Conservation (phyloP, 257 asterid genomes). For the Oldenlandia corymbosa region DNA sequence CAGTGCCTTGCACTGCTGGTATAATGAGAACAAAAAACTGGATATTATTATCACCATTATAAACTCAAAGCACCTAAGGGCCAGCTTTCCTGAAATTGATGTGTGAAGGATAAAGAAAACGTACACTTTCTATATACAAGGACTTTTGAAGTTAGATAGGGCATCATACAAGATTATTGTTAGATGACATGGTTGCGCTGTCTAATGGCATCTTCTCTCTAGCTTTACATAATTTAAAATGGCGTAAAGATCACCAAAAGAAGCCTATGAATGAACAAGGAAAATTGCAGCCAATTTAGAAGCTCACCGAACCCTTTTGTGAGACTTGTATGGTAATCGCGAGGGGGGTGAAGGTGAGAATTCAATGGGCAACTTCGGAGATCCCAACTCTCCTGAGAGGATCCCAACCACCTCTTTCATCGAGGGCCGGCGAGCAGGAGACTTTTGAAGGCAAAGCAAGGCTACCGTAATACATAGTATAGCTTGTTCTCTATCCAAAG, state of each 20-base stretch:
- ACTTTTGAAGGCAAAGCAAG: slow-evolving; percentile 80
- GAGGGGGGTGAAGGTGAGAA: slow-evolving; percentile 76
- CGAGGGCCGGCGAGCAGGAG: slow-evolving; percentile 73
- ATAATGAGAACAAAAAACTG: too few relatives aligned
- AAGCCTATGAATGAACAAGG: slow-evolving; percentile 5
- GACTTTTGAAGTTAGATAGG: neutral
- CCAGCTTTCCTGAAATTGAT: neutral
- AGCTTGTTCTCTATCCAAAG: slow-evolving; percentile 61
- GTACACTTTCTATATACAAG: neutral
- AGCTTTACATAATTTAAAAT: slow-evolving; percentile 1
- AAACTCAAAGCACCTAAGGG: neutral
- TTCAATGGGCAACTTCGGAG: slow-evolving; percentile 80
- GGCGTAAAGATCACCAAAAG: slow-evolving; percentile 6
- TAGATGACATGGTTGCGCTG: neutral
- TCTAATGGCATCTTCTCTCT: neutral
- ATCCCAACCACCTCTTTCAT: slow-evolving; percentile 86
- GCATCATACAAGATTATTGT: slow-evolving; percentile 4
- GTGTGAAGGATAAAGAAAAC: neutral
- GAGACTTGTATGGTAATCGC: slow-evolving; percentile 52
- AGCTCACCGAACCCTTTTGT: slow-evolving; percentile 65
- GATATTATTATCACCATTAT: neutral
- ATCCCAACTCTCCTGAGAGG: slow-evolving; percentile 59
- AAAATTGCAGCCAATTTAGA: slow-evolving; percentile 13
- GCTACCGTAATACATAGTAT: slow-evolving; percentile 78
- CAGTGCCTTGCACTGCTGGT: too few relatives aligned